Percentiles rank a stretch among this genome's conserved stretches.
phyloP scores from a whole-genome alignment of 2,329 filamentous ascomycete genomes.

The Blastomyces percursus region DNA sequence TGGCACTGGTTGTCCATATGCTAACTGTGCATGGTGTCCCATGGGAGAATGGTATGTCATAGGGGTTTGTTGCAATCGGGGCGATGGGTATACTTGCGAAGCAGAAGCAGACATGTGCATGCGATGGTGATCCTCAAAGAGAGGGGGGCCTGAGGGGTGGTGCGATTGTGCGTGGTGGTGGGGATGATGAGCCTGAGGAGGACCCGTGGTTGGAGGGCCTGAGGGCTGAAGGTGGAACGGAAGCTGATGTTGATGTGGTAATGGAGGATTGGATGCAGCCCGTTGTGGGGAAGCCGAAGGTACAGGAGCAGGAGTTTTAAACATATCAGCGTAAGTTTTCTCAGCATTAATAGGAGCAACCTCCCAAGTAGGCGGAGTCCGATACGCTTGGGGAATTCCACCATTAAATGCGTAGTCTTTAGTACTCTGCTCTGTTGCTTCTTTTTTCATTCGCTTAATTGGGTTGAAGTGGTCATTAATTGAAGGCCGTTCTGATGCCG shows the following conservation, averaged over 20 bases:
- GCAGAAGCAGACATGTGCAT: constrained; percentile 79
- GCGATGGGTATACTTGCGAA: constrained; percentile 74
- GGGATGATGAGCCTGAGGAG: constrained; percentile 66
- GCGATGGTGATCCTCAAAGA: constrained; percentile 68
- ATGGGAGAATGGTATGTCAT: constrained; percentile 60
- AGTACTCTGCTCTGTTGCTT: constrained; percentile 39
- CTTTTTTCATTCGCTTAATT: constrained; percentile 61
- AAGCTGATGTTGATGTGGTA: constrained; percentile 73
- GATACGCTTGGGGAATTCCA: constrained; percentile 73
- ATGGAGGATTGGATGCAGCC: constrained; percentile 50
- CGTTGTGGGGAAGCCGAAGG: constrained; percentile 59
- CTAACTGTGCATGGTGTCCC: constrained; percentile 57
- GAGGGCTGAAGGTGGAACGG: constrained; percentile 71
- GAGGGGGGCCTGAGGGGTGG: constrained; percentile 55
- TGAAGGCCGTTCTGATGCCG: constrained; percentile 44
- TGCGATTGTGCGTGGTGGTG: constrained; percentile 67
- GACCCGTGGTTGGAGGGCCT: constrained; percentile 56
- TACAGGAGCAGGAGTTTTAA: constrained; percentile 54
- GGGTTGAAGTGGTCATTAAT: constrained; percentile 49
- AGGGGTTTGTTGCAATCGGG: constrained; percentile 58
- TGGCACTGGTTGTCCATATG: constrained; percentile 61
- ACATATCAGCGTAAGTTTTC: constrained; percentile 68
- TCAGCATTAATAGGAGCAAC: constrained; percentile 59
- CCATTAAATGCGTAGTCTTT: constrained; percentile 64
- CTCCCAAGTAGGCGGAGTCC: constrained; percentile 78